These are phyloP conservation scores for Aspergillus niger DNA, from an alignment of 2,329 filamentous ascomycete species.

Conservation along the genomic window DNA sequence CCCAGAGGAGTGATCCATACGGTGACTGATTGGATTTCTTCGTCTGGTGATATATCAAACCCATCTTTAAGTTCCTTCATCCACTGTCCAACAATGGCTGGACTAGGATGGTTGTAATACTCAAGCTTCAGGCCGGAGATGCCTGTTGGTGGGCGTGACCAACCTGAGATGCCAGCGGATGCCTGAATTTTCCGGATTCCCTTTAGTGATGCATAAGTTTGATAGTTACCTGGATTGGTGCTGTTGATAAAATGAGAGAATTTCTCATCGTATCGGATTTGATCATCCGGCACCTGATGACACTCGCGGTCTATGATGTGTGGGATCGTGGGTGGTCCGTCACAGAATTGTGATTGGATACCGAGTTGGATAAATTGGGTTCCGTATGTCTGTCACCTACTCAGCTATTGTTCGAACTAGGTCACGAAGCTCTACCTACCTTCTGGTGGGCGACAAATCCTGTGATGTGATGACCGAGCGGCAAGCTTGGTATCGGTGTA, in stretches of 20 bases:
- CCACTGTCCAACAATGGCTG: slow-evolving; percentile 16
- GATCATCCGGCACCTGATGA: slow-evolving; percentile 7
- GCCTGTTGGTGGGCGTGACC: slow-evolving; percentile 3
- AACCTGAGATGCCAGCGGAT: slow-evolving; percentile 2
- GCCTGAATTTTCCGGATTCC: slow-evolving; percentile 8
- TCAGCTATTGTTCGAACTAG: neutral
- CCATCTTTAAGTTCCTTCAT: slow-evolving; percentile 6
- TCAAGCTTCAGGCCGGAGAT: slow-evolving; percentile 15
- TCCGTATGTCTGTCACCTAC: neutral
- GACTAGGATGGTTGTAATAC: slow-evolving; percentile 12
- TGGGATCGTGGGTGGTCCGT: neutral
- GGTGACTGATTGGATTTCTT: slow-evolving; percentile 9
- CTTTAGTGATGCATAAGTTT: slow-evolving; percentile 14
- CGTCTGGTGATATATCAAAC: slow-evolving; percentile 8
- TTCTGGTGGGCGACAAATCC: slow-evolving; percentile 2
- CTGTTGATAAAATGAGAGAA: slow-evolving; percentile 10
- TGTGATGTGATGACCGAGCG: slow-evolving; percentile 6
- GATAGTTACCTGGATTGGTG: neutral
- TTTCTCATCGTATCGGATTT: slow-evolving; percentile 8
- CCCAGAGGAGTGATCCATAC: slow-evolving; percentile 7
- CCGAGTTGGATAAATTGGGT: slow-evolving; percentile 4
- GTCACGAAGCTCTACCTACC: neutral
- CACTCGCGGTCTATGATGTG: slow-evolving; percentile 3
- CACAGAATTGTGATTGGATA: slow-evolving; percentile 11
- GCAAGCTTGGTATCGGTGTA: slow-evolving; percentile 1